A percentile compares a stretch with the other conserved stretches of the same genome.
phyloP scores from a whole-genome alignment of 139 green algal genomes.

The Nannochloris sp. region DNA sequence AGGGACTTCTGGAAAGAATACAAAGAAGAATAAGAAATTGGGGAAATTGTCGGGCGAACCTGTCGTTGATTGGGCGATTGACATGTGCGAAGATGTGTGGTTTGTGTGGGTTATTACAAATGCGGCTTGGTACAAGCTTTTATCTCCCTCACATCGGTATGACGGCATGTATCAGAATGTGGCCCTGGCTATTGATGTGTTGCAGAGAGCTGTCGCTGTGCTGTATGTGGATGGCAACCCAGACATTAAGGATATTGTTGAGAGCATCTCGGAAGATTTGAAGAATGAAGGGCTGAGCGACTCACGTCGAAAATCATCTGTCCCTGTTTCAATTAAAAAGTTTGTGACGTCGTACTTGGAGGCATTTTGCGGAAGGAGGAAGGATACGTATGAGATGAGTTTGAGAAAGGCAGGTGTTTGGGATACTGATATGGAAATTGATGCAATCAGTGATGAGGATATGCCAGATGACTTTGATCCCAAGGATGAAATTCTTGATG shows the following conservation, averaged over 20 bases:
- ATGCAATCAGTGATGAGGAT: constrained; percentile 16
- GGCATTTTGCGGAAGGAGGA: background rate
- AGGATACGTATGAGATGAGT: background rate
- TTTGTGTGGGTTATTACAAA: constrained; percentile 15
- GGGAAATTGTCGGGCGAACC: background rate
- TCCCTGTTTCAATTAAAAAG: background rate
- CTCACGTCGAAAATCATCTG: background rate
- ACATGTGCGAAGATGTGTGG: background rate
- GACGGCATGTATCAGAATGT: background rate
- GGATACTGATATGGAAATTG: background rate
- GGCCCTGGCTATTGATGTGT: background rate
- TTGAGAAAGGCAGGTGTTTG: background rate
- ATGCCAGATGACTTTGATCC: constrained; percentile 20
- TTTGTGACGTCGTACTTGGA: background rate
- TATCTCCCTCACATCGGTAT: constrained; percentile 8
- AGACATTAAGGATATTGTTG: background rate
- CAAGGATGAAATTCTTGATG: constrained; percentile 11
- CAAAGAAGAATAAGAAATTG: background rate
- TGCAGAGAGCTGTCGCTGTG: background rate
- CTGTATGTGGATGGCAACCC: background rate
- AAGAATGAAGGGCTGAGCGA: too few species aligned
- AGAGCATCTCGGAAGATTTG: background rate
- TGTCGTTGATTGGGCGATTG: constrained; percentile 21
- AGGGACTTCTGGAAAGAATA: too few species aligned
- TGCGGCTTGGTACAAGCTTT: constrained; percentile 17